Percentiles rank a stretch among this genome's conserved stretches.
These are phyloP conservation scores for Oehlia diaphana DNA, from an alignment of 192 early-diverging fungal genomes.

Conservation along the genomic window DNA sequence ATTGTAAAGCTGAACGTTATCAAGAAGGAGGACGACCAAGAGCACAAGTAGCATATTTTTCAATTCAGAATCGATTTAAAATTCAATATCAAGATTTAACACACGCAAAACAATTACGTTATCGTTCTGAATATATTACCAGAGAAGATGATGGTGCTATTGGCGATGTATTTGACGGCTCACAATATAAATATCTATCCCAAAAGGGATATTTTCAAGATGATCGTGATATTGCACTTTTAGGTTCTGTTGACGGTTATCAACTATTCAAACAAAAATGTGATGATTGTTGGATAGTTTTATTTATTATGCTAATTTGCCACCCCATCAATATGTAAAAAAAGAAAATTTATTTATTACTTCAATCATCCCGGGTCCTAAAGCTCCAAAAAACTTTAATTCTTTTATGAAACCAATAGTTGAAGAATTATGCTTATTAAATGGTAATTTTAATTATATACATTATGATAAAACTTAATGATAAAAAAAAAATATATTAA, in stretches of 20 bases:
- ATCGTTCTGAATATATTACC: background rate
- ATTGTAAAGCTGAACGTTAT: background rate
- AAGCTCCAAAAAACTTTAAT: constrained; percentile 3
- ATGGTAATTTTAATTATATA: background rate
- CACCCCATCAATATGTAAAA: background rate
- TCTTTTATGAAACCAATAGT: background rate
- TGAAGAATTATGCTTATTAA: background rate
- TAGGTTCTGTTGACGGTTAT: constrained; percentile 1
- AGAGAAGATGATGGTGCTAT: background rate
- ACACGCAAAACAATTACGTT: background rate
- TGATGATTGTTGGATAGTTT: background rate
- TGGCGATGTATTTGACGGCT: background rate
- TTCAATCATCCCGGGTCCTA: background rate
- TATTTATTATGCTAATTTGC: constrained; percentile 1
- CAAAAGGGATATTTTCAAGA: background rate
- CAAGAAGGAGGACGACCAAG: background rate
- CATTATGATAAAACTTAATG: too few species aligned
- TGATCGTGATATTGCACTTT: background rate
- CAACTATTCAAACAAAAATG: background rate
- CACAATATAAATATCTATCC: background rate
- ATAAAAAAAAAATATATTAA: too few species aligned
- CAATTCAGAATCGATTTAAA: background rate
- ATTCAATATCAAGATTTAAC: constrained; percentile 6
- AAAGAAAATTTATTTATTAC: constrained; percentile 9
- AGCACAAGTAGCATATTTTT: background rate